Evolutionary conservation across 139 green algal species (phyloP), one percentile per base, ranked within the genome.

Genomic region (Eudorina sp.): DNA sequence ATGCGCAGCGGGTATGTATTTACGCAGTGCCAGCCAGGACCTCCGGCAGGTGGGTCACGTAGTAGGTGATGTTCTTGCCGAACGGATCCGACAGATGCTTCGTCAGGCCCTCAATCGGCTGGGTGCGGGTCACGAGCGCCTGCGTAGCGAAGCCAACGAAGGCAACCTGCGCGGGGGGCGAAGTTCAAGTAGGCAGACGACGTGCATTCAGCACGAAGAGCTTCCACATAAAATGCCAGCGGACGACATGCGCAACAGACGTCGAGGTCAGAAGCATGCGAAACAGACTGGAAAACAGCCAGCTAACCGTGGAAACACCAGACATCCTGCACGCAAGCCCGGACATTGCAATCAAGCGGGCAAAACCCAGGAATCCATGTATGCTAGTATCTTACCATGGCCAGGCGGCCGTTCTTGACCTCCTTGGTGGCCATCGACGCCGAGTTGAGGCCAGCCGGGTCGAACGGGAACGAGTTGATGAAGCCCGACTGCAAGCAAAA

Each of bases 401-500:
- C 97, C 3, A 98, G 94, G 91, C 97, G 95, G 74, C 95, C 97
- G 92, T 99, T 99, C 96, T 99, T 99, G 85, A 99, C 86, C 95
- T 99, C 97, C 95, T 98, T 98, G 43, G 97, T 80, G 62, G 93
- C 91, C 88, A 95, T 99, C 76, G 95, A 91, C n/a, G 93, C 83
- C 34, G 92, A 95, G 92, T 96, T 96, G 93, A 97, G 91, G 89
- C 93, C 93, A 62, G 93, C 90, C 14, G 96, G 96, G 95, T 98
- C 96, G 62, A 97, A 98, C 82, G 96, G 96, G 92, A 96, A 98
- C 64, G 90, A 92, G 92, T 97, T 94, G 81, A 97, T 91, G 79
- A 98, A 90, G 77, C 96, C 96, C 25, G 94, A 96, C 95, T 97
- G 93, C 86, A 53, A 21, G 83, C 4, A 48, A 64, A 51, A 41